A percentile compares a stretch with the other conserved stretches of the same genome.
Conservation (phyloP, 192 early-diverging fungal species). For the Podila horticola region DNA sequence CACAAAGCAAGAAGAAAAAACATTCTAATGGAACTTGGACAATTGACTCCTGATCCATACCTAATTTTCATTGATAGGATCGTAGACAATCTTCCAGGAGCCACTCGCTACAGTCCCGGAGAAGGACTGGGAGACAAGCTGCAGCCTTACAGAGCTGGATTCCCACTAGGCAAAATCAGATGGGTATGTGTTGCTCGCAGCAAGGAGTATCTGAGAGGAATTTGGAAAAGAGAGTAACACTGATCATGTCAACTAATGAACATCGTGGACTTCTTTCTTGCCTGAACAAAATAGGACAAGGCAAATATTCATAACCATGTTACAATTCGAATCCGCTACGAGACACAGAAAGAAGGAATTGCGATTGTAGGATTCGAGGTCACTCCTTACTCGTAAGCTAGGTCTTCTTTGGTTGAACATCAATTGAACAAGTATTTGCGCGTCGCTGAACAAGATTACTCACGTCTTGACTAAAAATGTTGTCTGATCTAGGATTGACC, state of each 20-base stretch:
- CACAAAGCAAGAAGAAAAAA: not conserved
- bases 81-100: slow-evolving; percentile 74
- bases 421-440: not conserved
- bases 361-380: slow-evolving; percentile 80
- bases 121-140: slow-evolving; percentile 45
- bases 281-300: slow-evolving; percentile 25
- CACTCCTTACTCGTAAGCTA: slow-evolving; percentile 68
- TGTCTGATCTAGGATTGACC: slow-evolving; percentile 20
- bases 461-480: not conserved
- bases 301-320: slow-evolving; percentile 77
- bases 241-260: too few relatives aligned
- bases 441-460: not conserved
- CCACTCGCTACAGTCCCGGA: slow-evolving; percentile 55
- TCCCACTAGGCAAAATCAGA: slow-evolving; percentile 65
- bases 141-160: slow-evolving; percentile 66
- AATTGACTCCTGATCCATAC: not conserved
- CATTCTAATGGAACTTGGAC: not conserved
- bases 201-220: not conserved
- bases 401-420: not conserved
- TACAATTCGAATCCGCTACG: slow-evolving; percentile 62
- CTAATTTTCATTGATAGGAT: slow-evolving; percentile 52
- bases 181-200: slow-evolving; percentile 10
- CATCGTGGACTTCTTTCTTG: not conserved
- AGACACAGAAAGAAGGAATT: slow-evolving; percentile 45
- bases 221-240: not conserved